Percentiles rank a stretch among this genome's conserved stretches.
phyloP scores from a whole-genome alignment of 441 rosid genomes.

The Eutrema salsugineum region DNA sequence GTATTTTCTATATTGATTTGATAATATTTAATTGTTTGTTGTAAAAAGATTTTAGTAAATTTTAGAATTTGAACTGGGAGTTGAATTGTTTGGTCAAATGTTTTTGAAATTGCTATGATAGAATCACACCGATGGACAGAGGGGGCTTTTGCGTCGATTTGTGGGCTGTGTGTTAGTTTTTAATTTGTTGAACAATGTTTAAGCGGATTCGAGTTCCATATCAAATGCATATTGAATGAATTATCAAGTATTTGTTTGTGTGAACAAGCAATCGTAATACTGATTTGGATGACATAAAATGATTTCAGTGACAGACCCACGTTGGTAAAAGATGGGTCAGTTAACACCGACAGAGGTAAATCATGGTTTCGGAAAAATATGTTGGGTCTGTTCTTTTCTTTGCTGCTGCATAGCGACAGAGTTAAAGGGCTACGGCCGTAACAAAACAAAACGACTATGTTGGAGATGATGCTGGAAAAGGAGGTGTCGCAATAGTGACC shows the following conservation, averaged over 20 bases:
- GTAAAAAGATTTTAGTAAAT: background rate
- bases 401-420: too few relatives aligned
- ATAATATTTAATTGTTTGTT: background rate
- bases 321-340: too few relatives aligned
- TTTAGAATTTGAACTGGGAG: background rate
- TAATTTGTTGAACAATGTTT: background rate
- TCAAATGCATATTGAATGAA: background rate
- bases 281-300: background rate
- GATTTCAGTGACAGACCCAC: too few relatives aligned
- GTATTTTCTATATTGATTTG: background rate
- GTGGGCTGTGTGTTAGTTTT: background rate
- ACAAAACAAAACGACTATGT: too few relatives aligned
- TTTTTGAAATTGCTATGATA: background rate
- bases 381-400: too few relatives aligned
- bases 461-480: too few relatives aligned
- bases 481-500: too few relatives aligned
- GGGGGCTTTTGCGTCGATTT: background rate
- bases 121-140: background rate
- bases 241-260: background rate
- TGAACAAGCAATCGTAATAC: background rate
- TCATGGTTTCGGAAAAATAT: too few relatives aligned
- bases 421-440: too few relatives aligned
- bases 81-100: background rate
- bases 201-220: background rate
- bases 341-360: too few relatives aligned